Evolutionary conservation across 768 basidiomycete genomes (phyloP).

Genomic region (Royoungia palumana): DNA sequence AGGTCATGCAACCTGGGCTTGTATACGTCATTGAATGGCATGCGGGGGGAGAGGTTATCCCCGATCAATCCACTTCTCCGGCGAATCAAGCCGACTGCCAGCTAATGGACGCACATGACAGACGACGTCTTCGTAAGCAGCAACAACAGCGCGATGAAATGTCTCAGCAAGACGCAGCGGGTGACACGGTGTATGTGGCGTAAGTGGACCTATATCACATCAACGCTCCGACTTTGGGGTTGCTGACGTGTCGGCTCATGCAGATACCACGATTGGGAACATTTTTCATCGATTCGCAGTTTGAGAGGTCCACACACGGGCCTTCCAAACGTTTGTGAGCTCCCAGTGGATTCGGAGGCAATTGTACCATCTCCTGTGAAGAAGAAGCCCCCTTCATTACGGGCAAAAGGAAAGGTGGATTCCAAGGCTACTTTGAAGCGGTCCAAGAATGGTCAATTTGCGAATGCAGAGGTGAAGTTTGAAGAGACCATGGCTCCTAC

Average conservation of each 20-base stretch:
- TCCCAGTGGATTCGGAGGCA: slow-evolving; percentile 30
- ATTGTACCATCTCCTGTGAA: slow-evolving; percentile 31
- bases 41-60: slow-evolving; percentile 48
- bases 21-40: slow-evolving; percentile 88
- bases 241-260: slow-evolving; percentile 7
- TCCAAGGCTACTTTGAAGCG: slow-evolving; percentile 17
- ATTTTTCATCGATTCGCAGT: slow-evolving; percentile 92
- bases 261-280: slow-evolving; percentile 93
- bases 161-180: slow-evolving; percentile 17
- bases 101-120: slow-evolving; percentile 40
- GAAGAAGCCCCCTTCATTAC: slow-evolving; percentile 34
- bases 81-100: slow-evolving; percentile 25
- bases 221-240: slow-evolving; percentile 1
- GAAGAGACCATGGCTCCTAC: slow-evolving; percentile 22
- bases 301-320: slow-evolving; percentile 80
- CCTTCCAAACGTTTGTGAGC: slow-evolving; percentile 61
- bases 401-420: slow-evolving; percentile 26
- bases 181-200: slow-evolving; percentile 76
- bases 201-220: slow-evolving; percentile 42
- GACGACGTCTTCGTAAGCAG: slow-evolving; percentile 41
- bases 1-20: slow-evolving; percentile 89
- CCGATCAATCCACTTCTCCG: slow-evolving; percentile 25
- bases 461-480: slow-evolving; percentile 17
- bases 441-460: slow-evolving; percentile 24
- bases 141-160: slow-evolving; percentile 26